phyloP scores from a whole-genome alignment of 805 yeast genomes.

The Saccharomycopsis malanga region DNA sequence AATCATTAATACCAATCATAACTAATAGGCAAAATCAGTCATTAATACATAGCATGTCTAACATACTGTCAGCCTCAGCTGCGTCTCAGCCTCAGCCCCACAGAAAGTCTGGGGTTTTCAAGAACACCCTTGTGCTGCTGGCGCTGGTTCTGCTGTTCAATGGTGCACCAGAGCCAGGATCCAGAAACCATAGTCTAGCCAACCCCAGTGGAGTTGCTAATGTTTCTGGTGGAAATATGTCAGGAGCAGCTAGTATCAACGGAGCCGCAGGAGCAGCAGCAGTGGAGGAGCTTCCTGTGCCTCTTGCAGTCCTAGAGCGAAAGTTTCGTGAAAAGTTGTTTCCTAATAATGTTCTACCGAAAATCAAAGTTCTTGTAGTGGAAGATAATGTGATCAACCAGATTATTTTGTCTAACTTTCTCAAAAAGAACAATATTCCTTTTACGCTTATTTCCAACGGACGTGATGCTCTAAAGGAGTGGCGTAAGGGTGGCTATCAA shows the following conservation, averaged over 20 bases:
- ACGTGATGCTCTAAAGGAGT: slow-evolving; percentile 86
- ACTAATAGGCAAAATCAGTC: too few relatives aligned
- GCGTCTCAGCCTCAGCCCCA: too few relatives aligned
- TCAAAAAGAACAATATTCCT: slow-evolving; percentile 77
- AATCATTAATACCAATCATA: too few relatives aligned
- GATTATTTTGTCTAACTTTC: slow-evolving; percentile 81
- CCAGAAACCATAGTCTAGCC: background rate
- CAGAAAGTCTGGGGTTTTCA: too few relatives aligned
- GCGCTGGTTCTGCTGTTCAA: background rate
- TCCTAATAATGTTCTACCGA: slow-evolving; percentile 62
- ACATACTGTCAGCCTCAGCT: too few relatives aligned
- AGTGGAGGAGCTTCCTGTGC: background rate
- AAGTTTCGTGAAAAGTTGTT: slow-evolving; percentile 17
- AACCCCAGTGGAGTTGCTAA: background rate
- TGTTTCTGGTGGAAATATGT: background rate
- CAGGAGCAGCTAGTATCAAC: background rate
- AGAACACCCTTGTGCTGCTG: too few relatives aligned
- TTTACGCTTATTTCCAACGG: slow-evolving; percentile 90
- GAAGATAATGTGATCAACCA: slow-evolving; percentile 96
- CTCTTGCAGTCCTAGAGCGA: slow-evolving; percentile 9
- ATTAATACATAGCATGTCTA: too few relatives aligned
- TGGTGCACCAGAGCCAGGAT: background rate
- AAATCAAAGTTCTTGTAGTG: slow-evolving; percentile 84
- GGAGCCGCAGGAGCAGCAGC: too few relatives aligned
- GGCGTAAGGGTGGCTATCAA: slow-evolving; percentile 94